These are phyloP conservation scores for Arachnomyces sp. DNA, from an alignment of 2,329 filamentous ascomycete genomes.

Conservation along the genomic window DNA sequence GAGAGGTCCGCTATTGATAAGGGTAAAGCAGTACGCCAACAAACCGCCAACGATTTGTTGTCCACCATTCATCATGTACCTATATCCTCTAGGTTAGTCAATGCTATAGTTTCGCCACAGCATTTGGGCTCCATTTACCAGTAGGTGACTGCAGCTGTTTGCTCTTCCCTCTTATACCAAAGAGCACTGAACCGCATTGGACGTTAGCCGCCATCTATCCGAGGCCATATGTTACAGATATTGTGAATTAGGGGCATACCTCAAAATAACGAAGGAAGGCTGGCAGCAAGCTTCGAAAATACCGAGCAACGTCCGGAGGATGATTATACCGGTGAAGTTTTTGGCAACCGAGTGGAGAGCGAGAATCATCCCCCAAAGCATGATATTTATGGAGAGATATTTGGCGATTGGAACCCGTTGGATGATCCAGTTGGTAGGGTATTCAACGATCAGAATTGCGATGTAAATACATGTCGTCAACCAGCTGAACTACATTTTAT, in stretches of 20 bases:
- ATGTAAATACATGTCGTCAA: constrained; percentile 68
- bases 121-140: constrained; percentile 41
- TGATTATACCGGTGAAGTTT: constrained; percentile 52
- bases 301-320: constrained; percentile 58
- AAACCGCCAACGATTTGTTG: constrained; percentile 66
- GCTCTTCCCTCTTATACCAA: constrained; percentile 64
- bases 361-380: constrained; percentile 55
- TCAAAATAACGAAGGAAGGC: constrained; percentile 57
- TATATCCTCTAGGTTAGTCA: constrained; percentile 15
- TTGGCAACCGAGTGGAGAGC: constrained; percentile 53
- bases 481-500: constrained; percentile 53
- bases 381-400: constrained; percentile 55
- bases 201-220: neutral
- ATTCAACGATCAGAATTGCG: constrained; percentile 61
- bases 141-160: constrained; percentile 57
- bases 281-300: constrained; percentile 64
- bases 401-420: constrained; percentile 59
- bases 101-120: neutral
- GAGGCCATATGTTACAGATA: neutral
- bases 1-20: constrained; percentile 46
- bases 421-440: constrained; percentile 60
- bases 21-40: constrained; percentile 48
- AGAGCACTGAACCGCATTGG: neutral
- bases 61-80: constrained; percentile 66
- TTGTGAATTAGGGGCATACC: constrained; percentile 36